Base-by-base conservation (phyloP, 208 protist species). In the Herpetomonas muscarum region DNA sequence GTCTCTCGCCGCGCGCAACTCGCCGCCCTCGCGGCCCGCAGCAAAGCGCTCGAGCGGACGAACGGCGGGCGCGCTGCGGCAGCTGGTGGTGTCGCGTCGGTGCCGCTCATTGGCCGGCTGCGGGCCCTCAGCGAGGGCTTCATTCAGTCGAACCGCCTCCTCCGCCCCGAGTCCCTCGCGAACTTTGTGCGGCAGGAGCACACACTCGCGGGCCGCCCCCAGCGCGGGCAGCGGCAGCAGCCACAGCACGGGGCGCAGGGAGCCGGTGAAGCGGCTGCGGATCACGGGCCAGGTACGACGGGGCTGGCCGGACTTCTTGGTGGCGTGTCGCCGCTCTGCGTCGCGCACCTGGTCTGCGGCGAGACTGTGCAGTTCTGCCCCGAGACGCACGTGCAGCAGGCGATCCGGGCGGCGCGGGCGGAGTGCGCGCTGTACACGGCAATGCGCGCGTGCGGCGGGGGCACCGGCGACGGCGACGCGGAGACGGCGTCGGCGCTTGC, bases 101-200 rank as follows among this genome's bases (percentile, higher is more conserved):
- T 29, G 58, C 52, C 74, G 17, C 56, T 91, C 24, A 28, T 65
- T 19, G 70, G 68, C 19, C 81, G 84, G 1, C 64, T 94, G 57
- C 77, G 81, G 6, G 75, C 78, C 44, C 61, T 94, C 10, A 70
- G 78, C 1, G 81, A 94, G 65, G 59, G 63, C 13, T 94, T 85
- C 70, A 77, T 94, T 54, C 67, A 80, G 24, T 46, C 65, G 3
- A 61, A 85, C 39, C 59, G 81, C 37, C 74, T 94, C 10, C 70
- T 93, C 2, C 70, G 74, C 42, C 70, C 68, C 2, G 82, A 88
- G 26, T 51, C 89, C 28, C 65, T 93, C 22, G 73, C 76, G 42
- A 61, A 39, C 19, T 44, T 64, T 19, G 25, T 44, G 9, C 46
- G 45, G 12, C 37, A 37, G 24, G 28, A 45, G 19, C 45, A 45